Evolutionary conservation across 257 asterid species (phyloP).

Genomic region (Solanum etuberosum): DNA sequence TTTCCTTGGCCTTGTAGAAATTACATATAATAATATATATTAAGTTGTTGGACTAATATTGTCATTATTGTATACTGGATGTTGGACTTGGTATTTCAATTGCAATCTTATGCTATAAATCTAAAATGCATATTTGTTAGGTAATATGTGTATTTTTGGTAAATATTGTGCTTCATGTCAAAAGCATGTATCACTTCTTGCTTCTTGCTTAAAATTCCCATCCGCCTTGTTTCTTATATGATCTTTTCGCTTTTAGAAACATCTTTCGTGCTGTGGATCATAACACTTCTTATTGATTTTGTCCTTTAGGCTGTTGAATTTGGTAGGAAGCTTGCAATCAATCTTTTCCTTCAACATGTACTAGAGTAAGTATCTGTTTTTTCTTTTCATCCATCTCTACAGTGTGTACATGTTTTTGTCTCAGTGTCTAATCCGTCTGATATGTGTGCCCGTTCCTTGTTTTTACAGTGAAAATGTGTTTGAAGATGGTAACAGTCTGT

Average conservation of each 20-base stretch:
- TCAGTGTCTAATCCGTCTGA: background rate
- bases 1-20: background rate
- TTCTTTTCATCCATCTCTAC: background rate
- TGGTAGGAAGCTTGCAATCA: slow-evolving; percentile 64
- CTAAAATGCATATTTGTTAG: background rate
- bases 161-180: background rate
- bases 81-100: background rate
- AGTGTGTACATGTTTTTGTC: background rate
- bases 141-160: background rate
- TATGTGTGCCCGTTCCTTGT: background rate
- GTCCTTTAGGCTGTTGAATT: slow-evolving; percentile 72
- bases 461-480: slow-evolving; percentile 53
- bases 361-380: slow-evolving; percentile 46
- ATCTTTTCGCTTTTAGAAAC: background rate
- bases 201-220: background rate
- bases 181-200: background rate
- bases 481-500: slow-evolving; percentile 70
- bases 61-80: background rate
- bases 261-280: background rate
- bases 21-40: background rate
- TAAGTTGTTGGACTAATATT: background rate
- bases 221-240: background rate
- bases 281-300: slow-evolving; percentile 1
- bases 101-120: background rate
- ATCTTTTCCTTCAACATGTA: slow-evolving; percentile 64